A percentile compares a stretch with the other conserved stretches of the same genome.
These are phyloP conservation scores for Tetrapisispora taiwanensis DNA, from an alignment of 805 yeast species.

Conservation along the genomic window DNA sequence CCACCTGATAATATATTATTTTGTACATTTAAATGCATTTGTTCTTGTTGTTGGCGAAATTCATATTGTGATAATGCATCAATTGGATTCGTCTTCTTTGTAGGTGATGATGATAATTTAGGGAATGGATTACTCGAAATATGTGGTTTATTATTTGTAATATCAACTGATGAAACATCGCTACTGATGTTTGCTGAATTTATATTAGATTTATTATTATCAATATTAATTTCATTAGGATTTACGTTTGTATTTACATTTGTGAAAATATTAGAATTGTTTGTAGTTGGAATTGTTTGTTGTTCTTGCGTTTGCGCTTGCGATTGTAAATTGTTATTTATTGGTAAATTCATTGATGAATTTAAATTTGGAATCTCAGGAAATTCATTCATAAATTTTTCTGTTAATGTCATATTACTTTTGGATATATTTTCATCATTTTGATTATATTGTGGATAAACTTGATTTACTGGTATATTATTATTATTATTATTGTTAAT, in stretches of 20 bases:
- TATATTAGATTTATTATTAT: background rate
- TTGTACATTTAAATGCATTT: background rate
- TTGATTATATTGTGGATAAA: background rate
- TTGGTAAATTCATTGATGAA: background rate
- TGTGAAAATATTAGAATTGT: background rate
- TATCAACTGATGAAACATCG: background rate
- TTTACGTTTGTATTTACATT: background rate
- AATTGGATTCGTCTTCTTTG: background rate
- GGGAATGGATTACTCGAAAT: conserved; percentile 30
- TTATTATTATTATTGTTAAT: background rate
- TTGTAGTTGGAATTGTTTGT: no score
- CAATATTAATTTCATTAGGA: background rate
- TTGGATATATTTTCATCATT: background rate
- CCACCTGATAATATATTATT: background rate
- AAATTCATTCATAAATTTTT: background rate
- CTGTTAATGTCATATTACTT: background rate
- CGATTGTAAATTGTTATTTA: background rate
- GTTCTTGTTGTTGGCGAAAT: conserved; percentile 2
- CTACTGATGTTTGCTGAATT: background rate
- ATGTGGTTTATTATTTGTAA: conserved; percentile 15
- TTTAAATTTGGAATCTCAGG: background rate
- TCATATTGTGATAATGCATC: background rate
- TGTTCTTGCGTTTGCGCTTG: background rate
- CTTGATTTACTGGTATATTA: background rate
- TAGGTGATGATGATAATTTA: conserved; percentile 9